Evolutionary conservation across 2,329 filamentous ascomycete genomes (phyloP), one percentile per base, ranked within the genome.

Genomic region (Gremmenia infestans): DNA sequence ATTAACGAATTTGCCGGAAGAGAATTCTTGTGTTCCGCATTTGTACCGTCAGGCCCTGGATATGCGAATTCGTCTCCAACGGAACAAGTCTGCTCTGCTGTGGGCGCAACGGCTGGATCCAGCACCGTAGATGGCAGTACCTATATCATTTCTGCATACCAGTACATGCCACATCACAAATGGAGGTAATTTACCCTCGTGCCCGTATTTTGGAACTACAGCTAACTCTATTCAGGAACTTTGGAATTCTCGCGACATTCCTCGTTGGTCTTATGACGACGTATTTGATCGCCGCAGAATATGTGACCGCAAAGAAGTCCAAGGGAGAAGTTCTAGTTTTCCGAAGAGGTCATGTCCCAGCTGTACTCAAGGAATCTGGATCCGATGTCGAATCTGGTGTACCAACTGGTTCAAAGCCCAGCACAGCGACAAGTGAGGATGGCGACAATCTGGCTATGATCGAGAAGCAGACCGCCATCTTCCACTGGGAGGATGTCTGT

Each of bases 241-340:
- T 87, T 52, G 87, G 86, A 50, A 86, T 90, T 57, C 72, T 90
- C 57, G 72, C 87, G 39, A 86, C 69, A 8, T 86, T 88, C 65
- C 78, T 80, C 62, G 3, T 81, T n/a, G 80, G 85, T 67, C 85
- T 87, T 73, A 73, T 83, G 17, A 43, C 70, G 48, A 78, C 74
- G 14, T 88, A 90, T 72, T 78, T 90, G 63, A 55, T 80, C 22
- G 75, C 80, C 1, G 83, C 83, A 9, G 86, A 90, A 69, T 78
- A 82, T 35, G 74, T 76, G 50, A 72, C 73, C 6, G 84, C 87
- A 15, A 81, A 83, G 71, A 86, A 86, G 70, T 88, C 85, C 40
- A 90, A 88, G 77, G 87, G 87, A 55, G 87, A 90, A 65, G 85
- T 90, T 40, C 37, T 40, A 3, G 37, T 40, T 15, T 40, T 40